Percentiles rank a stretch among this genome's conserved stretches.
Conservation (phyloP, 768 basidiomycete genomes). For the Boletus subparvulus region DNA sequence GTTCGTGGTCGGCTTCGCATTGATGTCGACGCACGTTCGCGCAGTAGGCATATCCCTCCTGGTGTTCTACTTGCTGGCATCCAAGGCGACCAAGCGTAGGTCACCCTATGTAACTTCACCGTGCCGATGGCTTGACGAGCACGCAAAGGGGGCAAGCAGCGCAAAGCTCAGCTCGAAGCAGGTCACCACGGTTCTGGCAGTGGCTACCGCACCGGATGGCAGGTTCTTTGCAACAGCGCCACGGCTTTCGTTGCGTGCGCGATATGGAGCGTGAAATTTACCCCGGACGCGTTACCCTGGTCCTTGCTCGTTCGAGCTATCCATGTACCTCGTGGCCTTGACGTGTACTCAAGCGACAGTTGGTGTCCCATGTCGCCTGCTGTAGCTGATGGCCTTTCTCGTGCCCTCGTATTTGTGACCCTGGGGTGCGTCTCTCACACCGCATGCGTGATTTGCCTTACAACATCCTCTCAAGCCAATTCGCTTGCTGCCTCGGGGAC, state of each 20-base stretch:
- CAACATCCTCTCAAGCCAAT: constrained; percentile 53
- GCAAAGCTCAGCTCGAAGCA: constrained; percentile 75
- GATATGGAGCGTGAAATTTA: constrained; percentile 64
- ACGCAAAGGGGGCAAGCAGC: constrained; percentile 62
- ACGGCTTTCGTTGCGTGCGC: constrained; percentile 58
- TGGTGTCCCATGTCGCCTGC: constrained; percentile 65
- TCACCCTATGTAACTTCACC: background rate
- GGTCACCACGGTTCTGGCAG: constrained; percentile 57
- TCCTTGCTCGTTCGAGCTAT: constrained; percentile 16
- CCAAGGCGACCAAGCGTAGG: constrained; percentile 80
- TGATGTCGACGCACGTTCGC: constrained; percentile 65
- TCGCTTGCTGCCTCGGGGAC: constrained; percentile 86
- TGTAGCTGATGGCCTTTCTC: constrained; percentile 53
- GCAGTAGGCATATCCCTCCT: constrained; percentile 67
- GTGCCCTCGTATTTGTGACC: constrained; percentile 58
- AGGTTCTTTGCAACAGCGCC: constrained; percentile 81
- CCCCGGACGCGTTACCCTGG: constrained; percentile 43
- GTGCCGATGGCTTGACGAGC: background rate
- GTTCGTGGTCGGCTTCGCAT: constrained; percentile 69
- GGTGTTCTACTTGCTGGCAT: constrained; percentile 77
- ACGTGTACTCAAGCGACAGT: constrained; percentile 37
- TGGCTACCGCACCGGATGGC: constrained; percentile 75
- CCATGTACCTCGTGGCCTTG: constrained; percentile 11
- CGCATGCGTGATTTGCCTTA: background rate
- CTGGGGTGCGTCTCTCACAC: constrained; percentile 54